Base-by-base conservation (phyloP, 2,329 filamentous ascomycete species). In the Thermothelomyces thermophilus region DNA sequence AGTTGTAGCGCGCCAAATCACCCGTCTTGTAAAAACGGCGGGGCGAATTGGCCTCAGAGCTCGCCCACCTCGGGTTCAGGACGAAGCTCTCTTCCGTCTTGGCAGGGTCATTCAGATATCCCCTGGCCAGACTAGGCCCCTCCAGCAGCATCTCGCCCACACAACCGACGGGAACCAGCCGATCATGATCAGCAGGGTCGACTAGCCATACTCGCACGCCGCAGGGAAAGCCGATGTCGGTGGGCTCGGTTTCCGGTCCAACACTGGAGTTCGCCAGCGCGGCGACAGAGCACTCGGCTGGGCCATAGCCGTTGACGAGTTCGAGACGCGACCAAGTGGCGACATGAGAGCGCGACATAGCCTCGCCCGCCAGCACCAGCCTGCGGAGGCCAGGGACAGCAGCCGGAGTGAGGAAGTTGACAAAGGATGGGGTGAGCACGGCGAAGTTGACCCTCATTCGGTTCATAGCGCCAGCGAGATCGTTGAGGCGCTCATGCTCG, bases 21-120 rank as follows among this genome's bases (percentile, higher is more conserved):
- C 72, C 72, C 0, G 72, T 73, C 46, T 66, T 68, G 56, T 73
- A 74, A 14, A 74, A 53, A 0, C 66, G 62, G 1, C 62, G 62
- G 10, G 3, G 4, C 14, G 14, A 14, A 11, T 17, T 3, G 24
- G 14, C 36, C 8, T 16, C 8, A 8, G 6, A 13, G 14, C 19
- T 9, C 14, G 64, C 56, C 73, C 72, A 76, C 0, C 50, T 49
- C 1, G 66, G 64, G 28, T 69, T 64, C 14, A 63, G 59, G n/a
- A 77, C 66, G 44, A 79, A 80, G 0, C 66, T 63, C 13, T 68
- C 68, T 1, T 62, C 59, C 0, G 76, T 79, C 55, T 73, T 75
- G 37, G 50, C 53, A 2, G 16, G 28, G 28, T 50, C 37, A 14
- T 50, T 50, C 16, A 59, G 40, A 22, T 61, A 61, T 1, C 57